A percentile compares a stretch with the other conserved stretches of the same genome.
Conservation (phyloP, 2,329 filamentous ascomycete genomes). For the Fusarium proliferatum region DNA sequence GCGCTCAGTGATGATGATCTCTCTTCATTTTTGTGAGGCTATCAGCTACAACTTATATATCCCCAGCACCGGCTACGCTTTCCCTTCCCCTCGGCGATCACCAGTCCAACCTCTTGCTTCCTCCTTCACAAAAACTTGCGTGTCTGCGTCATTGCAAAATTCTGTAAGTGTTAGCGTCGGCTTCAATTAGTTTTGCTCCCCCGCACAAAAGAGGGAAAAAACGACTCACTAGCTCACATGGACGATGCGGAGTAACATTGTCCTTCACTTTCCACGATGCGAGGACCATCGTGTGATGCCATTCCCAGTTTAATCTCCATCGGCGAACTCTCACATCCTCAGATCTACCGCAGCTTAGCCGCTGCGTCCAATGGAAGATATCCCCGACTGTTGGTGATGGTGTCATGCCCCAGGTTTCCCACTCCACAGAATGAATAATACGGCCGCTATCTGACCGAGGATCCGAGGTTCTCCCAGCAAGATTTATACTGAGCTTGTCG, state of each 20-base stretch:
- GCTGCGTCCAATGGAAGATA: slow-evolving; percentile 3
- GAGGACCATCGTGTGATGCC: slow-evolving; percentile 20
- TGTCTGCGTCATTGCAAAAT: slow-evolving; percentile 32
- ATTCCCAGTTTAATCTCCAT: slow-evolving; percentile 30
- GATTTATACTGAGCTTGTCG: neutral
- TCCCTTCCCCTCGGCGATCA: neutral
- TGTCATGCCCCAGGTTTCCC: slow-evolving; percentile 18
- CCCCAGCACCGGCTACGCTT: neutral
- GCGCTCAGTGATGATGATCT: slow-evolving; percentile 14
- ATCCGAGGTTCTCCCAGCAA: slow-evolving; percentile 30
- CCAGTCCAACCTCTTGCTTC: neutral
- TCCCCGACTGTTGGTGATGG: neutral
- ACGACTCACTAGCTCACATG: neutral
- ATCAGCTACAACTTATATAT: slow-evolving; percentile 25
- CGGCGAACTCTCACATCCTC: slow-evolving; percentile 2
- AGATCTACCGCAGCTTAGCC: slow-evolving; percentile 22
- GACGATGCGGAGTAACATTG: slow-evolving; percentile 12
- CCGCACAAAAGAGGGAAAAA: neutral
- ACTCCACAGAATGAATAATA: slow-evolving; percentile 33
- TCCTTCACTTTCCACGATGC: neutral
- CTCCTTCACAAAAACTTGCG: neutral
- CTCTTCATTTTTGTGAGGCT: neutral
- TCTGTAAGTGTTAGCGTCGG: neutral
- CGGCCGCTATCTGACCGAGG: slow-evolving; percentile 39
- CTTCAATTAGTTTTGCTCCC: neutral